Base-by-base conservation (phyloP, 1,139 yeast species). In the Hemisphaericaspora xylofermentans region DNA sequence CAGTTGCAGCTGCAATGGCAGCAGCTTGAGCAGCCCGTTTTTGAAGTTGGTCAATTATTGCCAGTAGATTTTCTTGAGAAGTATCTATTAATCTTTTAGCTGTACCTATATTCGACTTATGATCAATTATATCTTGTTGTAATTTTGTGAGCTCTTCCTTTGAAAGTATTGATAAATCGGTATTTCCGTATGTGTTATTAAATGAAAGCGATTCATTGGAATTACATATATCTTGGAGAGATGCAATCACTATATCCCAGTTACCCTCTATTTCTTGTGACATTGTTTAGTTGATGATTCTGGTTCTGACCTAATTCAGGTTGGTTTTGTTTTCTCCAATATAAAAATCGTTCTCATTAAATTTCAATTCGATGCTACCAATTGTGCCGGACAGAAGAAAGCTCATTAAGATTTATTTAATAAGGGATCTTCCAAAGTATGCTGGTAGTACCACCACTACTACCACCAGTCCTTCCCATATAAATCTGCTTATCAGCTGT, bases 211-310 rank as follows among this genome's bases (percentile, higher is more conserved):
- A 68, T 50, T 80, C 86, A 52, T 82, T 81, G 34, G 79, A 68
- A 48, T 77, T 82, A 58, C 81, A 80, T 13, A 82, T 72, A 50
- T 83, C 89, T 56, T 83, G 89, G 21, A 84, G 65, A 2, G 85
- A 79, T 6, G 87, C 73, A 12, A 80, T 67, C 6, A 82, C 80
- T 31, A 78, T 74, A 53, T 81, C 86, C 91, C 91, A 84, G 53
- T 79, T 76, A 1, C 86, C 82, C 36, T 76, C 72, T 19, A 67
- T 66, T 59, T 67, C 71, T 24, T 49, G 46, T 33, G 47, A 33
- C 50, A 47, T 48, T 22, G 12, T 14, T 25, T 28, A 13, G 14
- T 17, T 26, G 29, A 26, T 26, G 16, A 37, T 5, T 19, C 17
- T 36, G 28, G 24, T 30, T 29, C 9, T 16, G 21, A 15, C 18